Base-by-base conservation (phyloP, 2,329 filamentous ascomycete genomes). In the Huntiella decipiens region DNA sequence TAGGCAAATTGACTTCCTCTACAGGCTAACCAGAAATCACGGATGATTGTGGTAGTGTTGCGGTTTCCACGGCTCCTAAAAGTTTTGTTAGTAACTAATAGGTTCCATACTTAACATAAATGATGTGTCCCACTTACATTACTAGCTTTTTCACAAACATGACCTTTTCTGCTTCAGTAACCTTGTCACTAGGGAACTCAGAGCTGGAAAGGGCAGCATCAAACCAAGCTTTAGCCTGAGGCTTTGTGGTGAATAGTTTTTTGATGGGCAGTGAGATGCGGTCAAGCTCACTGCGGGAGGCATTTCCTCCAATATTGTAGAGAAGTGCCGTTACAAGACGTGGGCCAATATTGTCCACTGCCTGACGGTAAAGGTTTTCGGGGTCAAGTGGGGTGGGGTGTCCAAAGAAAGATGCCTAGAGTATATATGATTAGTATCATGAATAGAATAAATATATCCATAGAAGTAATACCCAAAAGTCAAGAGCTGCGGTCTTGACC, bases 1-100 rank as follows among this genome's bases (percentile, higher is more conserved):
- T 49, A 49, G 10, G 73, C 64, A 58, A 77, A 79, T 53, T 64
- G 74, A 1, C 68, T 67, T 5, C 72, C 72, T 50, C 79, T 66
- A 51, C 77, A 78, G 2, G 69, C 66, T n/a, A 82, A 61, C 76
- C 79, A 86, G 56, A 85, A 85, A 28, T 82, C 77, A 49, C 73
- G 70, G 3, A 83, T 73, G 1, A 82, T 66, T 46, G 76, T 69
- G 51, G 78, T 82, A 3, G 79, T 83, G 43, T 67, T 63, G 51
- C 71, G 67, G 1, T 71, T 66, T 5, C 81, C 80, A 35, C 81
- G 66, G 32, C 83, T 62, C 55, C 74, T 79, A 47, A 1, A 38
- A 15, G 6, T 28, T 28, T 33, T 45, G 19, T 46, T 49, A 39
- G 34, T 37, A 17, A 28, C 5, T 10, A 22, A 37, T 16, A 10